Evolutionary conservation across 2,329 filamentous ascomycete genomes (phyloP), one percentile per base, ranked within the genome.

Genomic region (Cladosporium sp.): DNA sequence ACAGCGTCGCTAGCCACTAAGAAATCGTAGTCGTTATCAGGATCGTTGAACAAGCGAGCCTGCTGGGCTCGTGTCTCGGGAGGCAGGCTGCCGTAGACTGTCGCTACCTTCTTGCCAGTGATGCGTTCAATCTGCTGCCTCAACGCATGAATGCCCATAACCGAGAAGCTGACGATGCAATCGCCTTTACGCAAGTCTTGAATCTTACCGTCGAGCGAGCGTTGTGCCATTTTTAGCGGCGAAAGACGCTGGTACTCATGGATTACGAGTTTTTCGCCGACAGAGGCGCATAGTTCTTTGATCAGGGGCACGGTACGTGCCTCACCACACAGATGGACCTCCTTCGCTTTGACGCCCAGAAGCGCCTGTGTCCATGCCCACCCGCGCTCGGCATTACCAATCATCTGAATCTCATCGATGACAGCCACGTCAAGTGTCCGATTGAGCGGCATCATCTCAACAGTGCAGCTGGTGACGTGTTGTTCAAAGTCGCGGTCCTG

Each of bases 341-440:
- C 93, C 59, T 84, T 85, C 4, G 89, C 93, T 68, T 86, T 84
- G 1, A 95, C 78, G 30, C 93, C 93, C 4, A 98, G 74, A 12
- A 97, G 75, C 2, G 93, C 93, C 60, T 90, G 82, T 1, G 91
- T 95, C 93, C 93, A 98, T 2, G 90, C 91, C 84, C 86, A 95
- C 1, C 94, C 93, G 59, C 93, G 84, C 0, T 88, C 81, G 0
- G 67, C 55, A 61, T 90, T 84, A 13, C 82, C 84, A 58, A 98
- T 88, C 93, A 98, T 97, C 69, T 98, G 93, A 51, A 98, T 97
- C 72, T 98, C 93, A 64, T 98, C 93, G 55, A 98, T 92, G 57
- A 98, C 92, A 1, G 89, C 92, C 30, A 98, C 91, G 36, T 97
- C 92, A 25, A 88, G 58, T 72, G 77, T n/a, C 76, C 63, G 69